These are phyloP conservation scores for Elasticomyces elasticus DNA, from an alignment of 495 filamentous ascomycete genomes.

Conservation along the genomic window DNA sequence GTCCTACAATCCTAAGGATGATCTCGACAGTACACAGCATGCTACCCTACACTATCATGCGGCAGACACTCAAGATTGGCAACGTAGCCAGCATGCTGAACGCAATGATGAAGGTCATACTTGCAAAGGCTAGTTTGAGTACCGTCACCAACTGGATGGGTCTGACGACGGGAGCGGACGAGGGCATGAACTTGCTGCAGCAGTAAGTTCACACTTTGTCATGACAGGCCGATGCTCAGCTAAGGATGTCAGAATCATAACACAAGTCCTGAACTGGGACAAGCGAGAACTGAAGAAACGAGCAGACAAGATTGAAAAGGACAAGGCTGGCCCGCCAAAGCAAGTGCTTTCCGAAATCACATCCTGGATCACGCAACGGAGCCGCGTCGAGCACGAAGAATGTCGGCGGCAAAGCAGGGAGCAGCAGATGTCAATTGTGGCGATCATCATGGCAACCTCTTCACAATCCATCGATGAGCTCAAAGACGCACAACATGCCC, in stretches of 20 bases:
- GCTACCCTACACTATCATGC: slow-evolving; percentile 49
- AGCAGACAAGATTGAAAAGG: slow-evolving; percentile 43
- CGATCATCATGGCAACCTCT: slow-evolving; percentile 37
- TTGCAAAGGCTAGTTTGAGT: slow-evolving; percentile 54
- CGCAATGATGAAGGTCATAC: slow-evolving; percentile 49
- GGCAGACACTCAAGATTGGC: slow-evolving; percentile 53
- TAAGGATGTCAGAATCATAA: slow-evolving; percentile 45
- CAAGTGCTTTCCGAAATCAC: slow-evolving; percentile 41
- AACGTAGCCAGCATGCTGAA: slow-evolving; percentile 62
- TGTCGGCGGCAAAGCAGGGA: slow-evolving; percentile 34
- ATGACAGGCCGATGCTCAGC: neutral
- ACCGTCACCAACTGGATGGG: slow-evolving; percentile 59
- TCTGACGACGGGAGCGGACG: slow-evolving; percentile 44
- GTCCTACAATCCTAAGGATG: slow-evolving; percentile 50
- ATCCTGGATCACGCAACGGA: slow-evolving; percentile 34
- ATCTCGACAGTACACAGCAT: slow-evolving; percentile 47
- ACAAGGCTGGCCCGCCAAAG: slow-evolving; percentile 38
- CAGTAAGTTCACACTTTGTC: slow-evolving; percentile 30
- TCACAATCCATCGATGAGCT: slow-evolving; percentile 28
- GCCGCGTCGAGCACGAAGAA: slow-evolving; percentile 41
- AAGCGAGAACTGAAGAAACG: slow-evolving; percentile 45
- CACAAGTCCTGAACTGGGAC: slow-evolving; percentile 52
- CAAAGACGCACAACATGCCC: slow-evolving; percentile 41
- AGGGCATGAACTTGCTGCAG: slow-evolving; percentile 62
- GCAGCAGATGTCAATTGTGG: slow-evolving; percentile 41